phyloP scores from a whole-genome alignment of 345 rosid species.

The Bruguiera gymnorhiza region DNA sequence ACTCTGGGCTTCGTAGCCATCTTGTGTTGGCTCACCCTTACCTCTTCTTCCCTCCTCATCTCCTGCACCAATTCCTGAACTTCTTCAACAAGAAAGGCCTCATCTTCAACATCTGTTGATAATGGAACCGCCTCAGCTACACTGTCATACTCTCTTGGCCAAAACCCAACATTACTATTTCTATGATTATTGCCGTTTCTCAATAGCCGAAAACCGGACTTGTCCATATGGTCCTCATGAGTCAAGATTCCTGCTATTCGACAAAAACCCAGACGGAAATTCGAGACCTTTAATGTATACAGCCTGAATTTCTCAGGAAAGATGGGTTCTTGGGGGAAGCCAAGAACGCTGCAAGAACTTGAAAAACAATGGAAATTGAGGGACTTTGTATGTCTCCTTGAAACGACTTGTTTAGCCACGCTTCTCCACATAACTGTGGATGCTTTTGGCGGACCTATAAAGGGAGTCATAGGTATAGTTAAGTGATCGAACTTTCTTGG shows the following conservation, averaged over 20 bases:
- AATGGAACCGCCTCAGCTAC: slow-evolving; percentile 74
- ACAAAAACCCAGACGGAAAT: neutral
- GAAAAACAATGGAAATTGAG: slow-evolving; percentile 19
- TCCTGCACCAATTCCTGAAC: slow-evolving; percentile 59
- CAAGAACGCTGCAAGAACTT: slow-evolving; percentile 32
- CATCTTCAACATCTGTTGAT: slow-evolving; percentile 80
- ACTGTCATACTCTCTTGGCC: slow-evolving; percentile 43
- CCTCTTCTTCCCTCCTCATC: slow-evolving; percentile 50
- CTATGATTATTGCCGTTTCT: slow-evolving; percentile 9
- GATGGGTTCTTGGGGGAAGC: slow-evolving; percentile 31
- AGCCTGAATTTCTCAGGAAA: slow-evolving; percentile 22
- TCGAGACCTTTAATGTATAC: neutral
- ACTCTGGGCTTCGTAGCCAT: slow-evolving; percentile 22
- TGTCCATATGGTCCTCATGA: slow-evolving; percentile 31
- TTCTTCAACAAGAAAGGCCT: slow-evolving; percentile 51
- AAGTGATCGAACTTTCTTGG: slow-evolving; percentile 34
- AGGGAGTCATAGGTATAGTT: slow-evolving; percentile 19
- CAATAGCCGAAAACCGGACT: slow-evolving; percentile 26
- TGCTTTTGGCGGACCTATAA: slow-evolving; percentile 19
- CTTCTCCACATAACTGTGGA: slow-evolving; percentile 73
- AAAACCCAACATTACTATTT: neutral
- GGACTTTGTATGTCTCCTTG: slow-evolving; percentile 29
- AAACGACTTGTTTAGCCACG: slow-evolving; percentile 48
- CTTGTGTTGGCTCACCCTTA: slow-evolving; percentile 29
- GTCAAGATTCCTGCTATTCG: slow-evolving; percentile 33